These are phyloP conservation scores for Kodamaea plutei DNA, from an alignment of 1,139 yeast genomes.

Conservation along the genomic window DNA sequence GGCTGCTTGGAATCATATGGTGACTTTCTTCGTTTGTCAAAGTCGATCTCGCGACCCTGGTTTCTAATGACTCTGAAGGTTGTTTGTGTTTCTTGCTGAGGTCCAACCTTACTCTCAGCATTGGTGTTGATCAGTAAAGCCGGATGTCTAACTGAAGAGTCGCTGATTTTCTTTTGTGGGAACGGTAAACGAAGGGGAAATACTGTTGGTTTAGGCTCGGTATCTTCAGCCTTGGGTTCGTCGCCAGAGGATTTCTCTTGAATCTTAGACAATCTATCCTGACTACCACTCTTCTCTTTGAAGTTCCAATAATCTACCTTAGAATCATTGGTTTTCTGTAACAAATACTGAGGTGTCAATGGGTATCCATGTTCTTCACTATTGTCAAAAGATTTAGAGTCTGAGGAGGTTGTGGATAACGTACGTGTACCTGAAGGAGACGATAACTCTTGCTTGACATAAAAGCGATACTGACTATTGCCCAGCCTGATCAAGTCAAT, in stretches of 20 bases:
- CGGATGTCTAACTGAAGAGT: slow-evolving; percentile 12
- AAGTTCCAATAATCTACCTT: slow-evolving; percentile 58
- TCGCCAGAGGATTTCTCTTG: slow-evolving; percentile 4
- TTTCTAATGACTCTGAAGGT: slow-evolving; percentile 67
- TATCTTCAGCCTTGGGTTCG: background rate
- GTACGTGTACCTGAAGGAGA: slow-evolving; percentile 34
- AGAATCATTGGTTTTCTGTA: slow-evolving; percentile 37
- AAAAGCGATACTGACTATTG: slow-evolving; percentile 36
- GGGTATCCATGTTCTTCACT: slow-evolving; percentile 43
- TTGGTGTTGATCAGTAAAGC: slow-evolving; percentile 19
- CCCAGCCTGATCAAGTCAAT: slow-evolving; percentile 23
- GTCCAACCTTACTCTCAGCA: background rate
- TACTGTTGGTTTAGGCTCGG: background rate
- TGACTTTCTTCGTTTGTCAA: slow-evolving; percentile 73
- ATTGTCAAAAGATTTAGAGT: slow-evolving; percentile 45
- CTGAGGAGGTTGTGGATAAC: slow-evolving; percentile 42
- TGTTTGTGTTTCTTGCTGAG: slow-evolving; percentile 12
- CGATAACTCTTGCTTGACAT: slow-evolving; percentile 37
- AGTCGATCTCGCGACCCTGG: slow-evolving; percentile 69
- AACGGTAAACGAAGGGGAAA: slow-evolving; percentile 4
- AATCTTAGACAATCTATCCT: slow-evolving; percentile 17
- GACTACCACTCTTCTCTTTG: slow-evolving; percentile 37
- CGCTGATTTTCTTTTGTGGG: slow-evolving; percentile 9
- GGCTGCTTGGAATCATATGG: slow-evolving; percentile 55
- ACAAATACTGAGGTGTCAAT: slow-evolving; percentile 58